Evolutionary conservation across 2,329 filamentous ascomycete species (phyloP), one percentile per base, ranked within the genome.

Genomic region (Chrysoporthe puriensis): DNA sequence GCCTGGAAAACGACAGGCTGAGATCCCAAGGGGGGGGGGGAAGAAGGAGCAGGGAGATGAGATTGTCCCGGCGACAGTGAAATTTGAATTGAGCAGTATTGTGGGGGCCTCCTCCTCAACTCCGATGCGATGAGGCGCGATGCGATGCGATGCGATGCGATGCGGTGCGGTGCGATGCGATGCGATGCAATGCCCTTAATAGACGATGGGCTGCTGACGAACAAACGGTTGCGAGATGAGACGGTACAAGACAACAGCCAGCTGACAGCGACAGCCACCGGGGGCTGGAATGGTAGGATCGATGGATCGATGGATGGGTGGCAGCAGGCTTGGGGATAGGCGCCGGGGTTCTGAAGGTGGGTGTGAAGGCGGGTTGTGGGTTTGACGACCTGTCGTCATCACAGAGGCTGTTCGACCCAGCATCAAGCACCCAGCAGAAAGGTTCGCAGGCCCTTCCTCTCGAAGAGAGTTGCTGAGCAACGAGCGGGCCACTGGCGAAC

Each of bases 381-480:
- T 48, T 26, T 26, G 26, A 26, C 26, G 26, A 26, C 26, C 36
- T 54, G 50, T 54, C 50, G 50, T 54, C 50, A 54, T 54, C 50
- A 54, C 21, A 32, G n/a, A 21, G 32, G 26, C 26, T 26, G 26
- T 26, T 26, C 26, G 26, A 26, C 26, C 26, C 1, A 26, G 26
- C 26, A 26, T 26, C 26, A 26, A 26, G 26, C 26, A 26, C 26
- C 26, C 26, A 26, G 26, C 26, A 26, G 26, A 26, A 26, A 26
- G 26, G 26, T 26, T 26, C 26, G 26, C 26, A 26, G 26, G 26
- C 26, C 26, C 26, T 26, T 26, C 26, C 26, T 26, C 26, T 26
- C 26, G 26, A 26, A 26, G 26, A 26, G 43, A 59, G 57, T 60
- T 60, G 57, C 57, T 44, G 34, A 43, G 57, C 57, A 60, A 60